Evolutionary conservation across 73 alveolate genomes (phyloP), one percentile per base, ranked within the genome.

Genomic region (Symbiodinium natans): DNA sequence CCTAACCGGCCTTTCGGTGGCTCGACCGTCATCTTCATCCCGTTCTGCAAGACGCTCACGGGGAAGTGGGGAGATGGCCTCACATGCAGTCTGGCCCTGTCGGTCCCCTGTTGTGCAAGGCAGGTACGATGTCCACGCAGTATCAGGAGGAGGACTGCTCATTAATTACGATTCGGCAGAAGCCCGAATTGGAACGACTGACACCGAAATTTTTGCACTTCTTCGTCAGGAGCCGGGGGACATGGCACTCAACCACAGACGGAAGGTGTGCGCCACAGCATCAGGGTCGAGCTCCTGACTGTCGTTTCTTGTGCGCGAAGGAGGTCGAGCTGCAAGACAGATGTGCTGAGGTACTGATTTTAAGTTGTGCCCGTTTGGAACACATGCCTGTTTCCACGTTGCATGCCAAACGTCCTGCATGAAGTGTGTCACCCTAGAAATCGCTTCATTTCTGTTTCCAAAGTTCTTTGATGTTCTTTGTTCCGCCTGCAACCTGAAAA

Each of bases 1-100:
- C 59, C 21, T 46, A 46, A 13, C 59, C 59, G 6, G 80, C 36
- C 99, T 75, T 99, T 99, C 5, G 99, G 99, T 19, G 99, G 99
- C 86, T 99, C 99, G 71, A 99, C 99, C 6, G 99, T 99, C 99
- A 99, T 99, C 99, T 99, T 99, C 54, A 99, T 99, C 71, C 99
- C 99, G 96, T 99, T 99, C 94, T 99, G 99, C 99, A 99, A 94
- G 34, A 99, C 99, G 75, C 99, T 94, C 88, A 99, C 99, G 41
- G 99, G 99, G 99, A 99, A 99, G 80, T 99, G 99, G 85, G 99
- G 99, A 52, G 99, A 99, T 9, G 99, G 99, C 92, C 86, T 63
- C 59, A 13, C 13, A 9, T 46, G 21, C 13, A 13, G 59, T 46
- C 13, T 46, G 13, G 59, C 21, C 21, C 13, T 46, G 6, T 46